phyloP scores from a whole-genome alignment of 148 eudicot species.

The Chenopodium suecicum region DNA sequence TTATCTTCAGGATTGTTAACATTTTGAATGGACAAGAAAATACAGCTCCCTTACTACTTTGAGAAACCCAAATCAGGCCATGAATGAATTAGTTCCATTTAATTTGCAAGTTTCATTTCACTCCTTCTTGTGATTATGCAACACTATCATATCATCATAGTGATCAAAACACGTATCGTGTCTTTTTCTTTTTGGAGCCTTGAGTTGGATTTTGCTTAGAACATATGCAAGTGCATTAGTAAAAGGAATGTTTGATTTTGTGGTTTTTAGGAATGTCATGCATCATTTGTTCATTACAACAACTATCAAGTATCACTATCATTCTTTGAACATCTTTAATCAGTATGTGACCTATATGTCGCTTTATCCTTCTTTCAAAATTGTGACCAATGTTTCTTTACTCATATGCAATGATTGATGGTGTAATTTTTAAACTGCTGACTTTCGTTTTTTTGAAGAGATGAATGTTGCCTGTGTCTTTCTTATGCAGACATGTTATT shows the following conservation, averaged over 20 bases:
- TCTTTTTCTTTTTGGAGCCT: background rate
- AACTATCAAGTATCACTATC: background rate
- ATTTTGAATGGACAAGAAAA: background rate
- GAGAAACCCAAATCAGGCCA: background rate
- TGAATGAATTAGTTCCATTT: background rate
- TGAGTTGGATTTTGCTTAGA: background rate
- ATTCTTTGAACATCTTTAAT: background rate
- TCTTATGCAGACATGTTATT: conserved; percentile 5
- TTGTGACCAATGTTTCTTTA: background rate
- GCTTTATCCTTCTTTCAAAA: background rate
- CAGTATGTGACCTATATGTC: background rate
- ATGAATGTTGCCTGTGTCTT: background rate
- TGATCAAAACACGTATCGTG: background rate
- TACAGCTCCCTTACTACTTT: background rate
- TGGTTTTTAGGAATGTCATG: too few species aligned
- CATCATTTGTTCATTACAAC: too few species aligned
- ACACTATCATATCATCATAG: background rate
- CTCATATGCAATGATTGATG: background rate
- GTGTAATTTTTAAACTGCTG: background rate
- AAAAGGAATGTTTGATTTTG: too few species aligned
- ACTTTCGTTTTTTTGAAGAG: background rate
- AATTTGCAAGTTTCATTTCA: background rate
- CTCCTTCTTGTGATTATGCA: background rate
- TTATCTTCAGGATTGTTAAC: background rate
- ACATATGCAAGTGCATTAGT: background rate